Evolutionary conservation across 805 yeast genomes (phyloP).

Genomic region (Schwanniomyces polymorphus): DNA sequence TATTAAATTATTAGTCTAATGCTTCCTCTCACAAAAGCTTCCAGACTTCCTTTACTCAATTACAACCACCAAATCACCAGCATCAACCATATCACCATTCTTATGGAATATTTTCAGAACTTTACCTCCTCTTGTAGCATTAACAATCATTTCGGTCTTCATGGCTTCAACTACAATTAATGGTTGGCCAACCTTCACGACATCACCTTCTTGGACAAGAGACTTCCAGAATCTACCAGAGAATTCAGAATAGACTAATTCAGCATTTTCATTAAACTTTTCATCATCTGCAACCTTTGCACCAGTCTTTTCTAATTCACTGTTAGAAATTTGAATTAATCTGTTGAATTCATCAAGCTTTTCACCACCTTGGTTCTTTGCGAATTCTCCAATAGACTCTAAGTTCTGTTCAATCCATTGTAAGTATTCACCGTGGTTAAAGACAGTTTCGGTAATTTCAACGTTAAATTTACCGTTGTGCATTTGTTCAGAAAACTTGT

Average conservation of each 20-base stretch:
- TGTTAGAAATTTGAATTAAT: slow-evolving; percentile 77
- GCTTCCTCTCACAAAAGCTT: slow-evolving; percentile 1
- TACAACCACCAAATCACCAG: slow-evolving; percentile 93
- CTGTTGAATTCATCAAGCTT: slow-evolving; percentile 83
- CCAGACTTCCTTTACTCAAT: slow-evolving; percentile 38
- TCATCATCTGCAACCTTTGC: slow-evolving; percentile 48
- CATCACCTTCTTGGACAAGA: slow-evolving; percentile 74
- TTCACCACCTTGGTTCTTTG: slow-evolving; percentile 70
- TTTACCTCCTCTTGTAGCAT: slow-evolving; percentile 68
- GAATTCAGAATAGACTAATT: slow-evolving; percentile 86
- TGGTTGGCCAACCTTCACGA: slow-evolving; percentile 71
- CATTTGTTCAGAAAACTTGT: slow-evolving; percentile 66
- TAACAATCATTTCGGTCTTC: slow-evolving; percentile 96
- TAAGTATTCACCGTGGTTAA: slow-evolving; percentile 78
- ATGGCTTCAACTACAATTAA: slow-evolving; percentile 92
- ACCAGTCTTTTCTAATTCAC: slow-evolving; percentile 62
- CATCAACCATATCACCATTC: slow-evolving; percentile 95
- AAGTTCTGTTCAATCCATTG: slow-evolving; percentile 75
- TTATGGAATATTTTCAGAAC: slow-evolving; percentile 71
- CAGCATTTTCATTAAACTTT: slow-evolving; percentile 74
- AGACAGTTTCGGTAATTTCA: slow-evolving; percentile 72
- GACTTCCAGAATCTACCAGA: slow-evolving; percentile 99
- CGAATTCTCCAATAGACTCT: slow-evolving; percentile 70
- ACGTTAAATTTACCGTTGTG: slow-evolving; percentile 79
- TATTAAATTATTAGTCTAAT: neutral